phyloP scores from a whole-genome alignment of 2,329 filamentous ascomycete species.

The Lachnellula occidentalis region DNA sequence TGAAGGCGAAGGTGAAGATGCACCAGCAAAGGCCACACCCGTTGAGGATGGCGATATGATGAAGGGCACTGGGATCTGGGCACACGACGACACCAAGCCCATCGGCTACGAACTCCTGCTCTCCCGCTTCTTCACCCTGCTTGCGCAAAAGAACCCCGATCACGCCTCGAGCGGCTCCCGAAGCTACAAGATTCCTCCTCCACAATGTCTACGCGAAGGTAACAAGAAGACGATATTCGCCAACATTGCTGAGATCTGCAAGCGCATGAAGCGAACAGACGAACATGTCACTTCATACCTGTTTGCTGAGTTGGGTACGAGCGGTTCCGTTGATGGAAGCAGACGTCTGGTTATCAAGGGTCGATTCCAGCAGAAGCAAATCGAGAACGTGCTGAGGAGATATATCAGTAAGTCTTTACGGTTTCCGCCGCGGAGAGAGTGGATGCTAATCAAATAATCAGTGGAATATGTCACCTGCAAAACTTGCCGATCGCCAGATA shows the following conservation, averaged over 20 bases:
- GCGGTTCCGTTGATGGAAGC: slow-evolving; percentile 88
- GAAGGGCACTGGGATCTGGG: slow-evolving; percentile 34
- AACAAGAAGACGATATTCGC: slow-evolving; percentile 99
- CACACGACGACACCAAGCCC: slow-evolving; percentile 34
- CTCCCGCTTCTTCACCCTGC: slow-evolving; percentile 86
- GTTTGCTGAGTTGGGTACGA: slow-evolving; percentile 97
- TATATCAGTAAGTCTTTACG: slow-evolving; percentile 69
- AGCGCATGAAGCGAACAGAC: slow-evolving; percentile 97
- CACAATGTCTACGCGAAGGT: slow-evolving; percentile 97
- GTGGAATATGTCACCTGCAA: slow-evolving; percentile 98
- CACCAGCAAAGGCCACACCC: slow-evolving; percentile 18
- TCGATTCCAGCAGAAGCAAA: slow-evolving; percentile 99
- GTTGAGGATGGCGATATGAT: slow-evolving; percentile 32
- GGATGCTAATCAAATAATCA: slow-evolving; percentile 22
- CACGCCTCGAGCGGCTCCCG: slow-evolving; percentile 82
- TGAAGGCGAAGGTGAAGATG: slow-evolving; percentile 22
- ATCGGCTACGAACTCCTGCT: slow-evolving; percentile 85
- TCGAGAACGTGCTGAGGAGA: slow-evolving; percentile 92
- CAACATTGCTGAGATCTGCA: slow-evolving; percentile 98
- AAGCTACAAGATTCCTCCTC: slow-evolving; percentile 98
- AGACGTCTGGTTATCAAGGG: slow-evolving; percentile 96
- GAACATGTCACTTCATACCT: slow-evolving; percentile 97
- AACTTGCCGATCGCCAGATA: slow-evolving; percentile 91
- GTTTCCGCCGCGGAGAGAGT: slow-evolving; percentile 27
- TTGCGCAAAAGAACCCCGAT: slow-evolving; percentile 95